Base-by-base conservation (phyloP, 1,284 basidiomycete species). In the Exobasidium cylindrosporum region DNA sequence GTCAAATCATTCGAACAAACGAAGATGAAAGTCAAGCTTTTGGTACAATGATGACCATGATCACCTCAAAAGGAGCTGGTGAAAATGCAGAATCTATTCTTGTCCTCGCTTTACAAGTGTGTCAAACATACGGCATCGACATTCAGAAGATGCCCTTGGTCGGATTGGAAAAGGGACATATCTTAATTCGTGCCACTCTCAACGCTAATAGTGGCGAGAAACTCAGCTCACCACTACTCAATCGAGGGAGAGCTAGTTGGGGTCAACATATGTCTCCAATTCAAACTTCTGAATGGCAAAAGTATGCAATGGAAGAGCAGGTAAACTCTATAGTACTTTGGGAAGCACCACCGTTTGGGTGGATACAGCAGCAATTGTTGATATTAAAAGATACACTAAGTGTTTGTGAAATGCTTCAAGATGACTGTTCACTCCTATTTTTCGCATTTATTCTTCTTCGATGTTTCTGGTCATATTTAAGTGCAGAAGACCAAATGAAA, bases 341-440 rank as follows among this genome's bases (percentile, higher is more conserved):
- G 4, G 47, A 23, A 28, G 47, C n/a, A 50, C 58, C 72, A 5
- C 40, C 64, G 2, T 92, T 88, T 76, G 93, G 94, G 1, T 98
- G 94, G 95, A 88, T 91, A 0, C 90, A 93, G 75, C 83, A 97
- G 53, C 94, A 97, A 81, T 85, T 95, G 31, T 91, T 91, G 31
- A 87, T 95, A 31, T 84, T 97, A 40, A 87, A 92, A 53, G 94
- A 97, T 76, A 90, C 92, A 0, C 88, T 97, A 32, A 87, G 89
- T 0, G 87, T 97, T 10, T 89, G 91, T 3, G 92, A 97, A 80
- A 86, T 90, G 17, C 82, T 97, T n/a, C 90, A 92, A 62, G 92
- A 93, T 89, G 62, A 68, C 62, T 84, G 82, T 5, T 61, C 63
- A 4, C 70, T 70, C 60, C 62, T 62, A 0, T 68, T 69, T 49